Conservation (phyloP, 139 green algal genomes). For the Tetraselmis striata region DNA sequence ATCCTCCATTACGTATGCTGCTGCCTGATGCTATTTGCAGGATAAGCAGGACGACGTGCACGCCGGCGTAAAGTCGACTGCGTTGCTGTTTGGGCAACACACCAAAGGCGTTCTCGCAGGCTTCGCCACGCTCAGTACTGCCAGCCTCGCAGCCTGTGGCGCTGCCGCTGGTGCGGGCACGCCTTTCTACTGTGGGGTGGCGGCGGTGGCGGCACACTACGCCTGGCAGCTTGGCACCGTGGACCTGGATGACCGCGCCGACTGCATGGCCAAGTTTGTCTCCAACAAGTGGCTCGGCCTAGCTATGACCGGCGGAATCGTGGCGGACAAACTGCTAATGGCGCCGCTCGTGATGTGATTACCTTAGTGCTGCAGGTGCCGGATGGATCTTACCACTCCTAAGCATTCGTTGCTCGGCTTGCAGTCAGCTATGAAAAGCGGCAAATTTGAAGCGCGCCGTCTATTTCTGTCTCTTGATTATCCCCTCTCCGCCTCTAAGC, state of each 20-base stretch:
- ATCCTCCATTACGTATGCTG: too few relatives aligned
- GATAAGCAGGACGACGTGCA: slow-evolving; percentile 84
- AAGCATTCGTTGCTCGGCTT: too few relatives aligned
- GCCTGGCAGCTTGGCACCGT: slow-evolving; percentile 67
- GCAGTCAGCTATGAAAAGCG: too few relatives aligned
- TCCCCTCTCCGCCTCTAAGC: too few relatives aligned
- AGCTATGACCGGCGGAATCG: slow-evolving; percentile 70
- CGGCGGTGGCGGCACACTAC: slow-evolving; percentile 48
- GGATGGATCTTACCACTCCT: too few relatives aligned
- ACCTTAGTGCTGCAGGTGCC: too few relatives aligned
- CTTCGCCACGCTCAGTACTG: slow-evolving; percentile 37
- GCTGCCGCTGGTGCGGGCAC: slow-evolving; percentile 22
- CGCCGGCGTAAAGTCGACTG: slow-evolving; percentile 87
- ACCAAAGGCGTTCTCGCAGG: slow-evolving; percentile 46
- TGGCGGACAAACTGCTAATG: slow-evolving; percentile 66
- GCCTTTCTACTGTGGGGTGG: slow-evolving; percentile 37
- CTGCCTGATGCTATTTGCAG: slow-evolving; percentile 28
- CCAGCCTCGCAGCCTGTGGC: slow-evolving; percentile 23
- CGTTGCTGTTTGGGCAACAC: slow-evolving; percentile 63
- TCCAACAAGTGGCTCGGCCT: slow-evolving; percentile 81
- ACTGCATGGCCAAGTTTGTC: slow-evolving; percentile 86
- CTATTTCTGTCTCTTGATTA: too few relatives aligned
- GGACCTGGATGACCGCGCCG: slow-evolving; percentile 54
- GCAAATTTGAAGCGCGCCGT: too few relatives aligned
- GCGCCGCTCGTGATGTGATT: too few relatives aligned